Evolutionary conservation across 169 alveolate species (phyloP), one percentile per base, ranked within the genome.

Genomic region (Cryptosporidium parvum): DNA sequence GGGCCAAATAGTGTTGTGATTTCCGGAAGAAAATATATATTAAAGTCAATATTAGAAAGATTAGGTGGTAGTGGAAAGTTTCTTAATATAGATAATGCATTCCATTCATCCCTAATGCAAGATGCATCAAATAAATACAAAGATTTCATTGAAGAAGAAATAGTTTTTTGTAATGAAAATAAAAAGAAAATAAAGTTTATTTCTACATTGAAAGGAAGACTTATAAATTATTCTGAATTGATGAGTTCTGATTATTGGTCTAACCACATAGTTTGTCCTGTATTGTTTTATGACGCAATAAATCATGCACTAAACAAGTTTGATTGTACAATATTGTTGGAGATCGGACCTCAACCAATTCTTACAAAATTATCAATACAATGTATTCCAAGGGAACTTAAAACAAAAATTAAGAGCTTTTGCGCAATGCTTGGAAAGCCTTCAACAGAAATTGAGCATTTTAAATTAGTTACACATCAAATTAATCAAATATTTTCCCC

Each of bases 181-280:
- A 80, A 1, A 8, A 70, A 44, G 7, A 42, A 65, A 26, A 80
- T 80, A 0, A 39, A 62, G 62, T 80, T 80, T 42, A 21, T 80
- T 0, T 80, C 89, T 0, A 80, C 89, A 12, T 44, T 80, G 26
- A 62, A 45, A 33, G 89, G 89, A 16, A 42, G 52, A 23, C 10
- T 26, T 14, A 48, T 80, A 21, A 35, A 62, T 4, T 14, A 9
- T 26, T 59, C 73, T 26, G 73, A 62, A 42, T 29, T 80, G 23
- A 62, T 33, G 44, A 45, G 33, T 39, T 65, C 89, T 35, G 48
- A 62, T n/a, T 80, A 80, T 45, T 80, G 89, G 89, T 80, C 89
- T 14, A 33, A 59, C 1, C 89, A 80, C 65, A 80, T 80, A 37
- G 37, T 45, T 42, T 18, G 44, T 18, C 89, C 89, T 29, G 89